Conservation (phyloP, 2,329 filamentous ascomycete genomes). For the Aspergillus versicolor region DNA sequence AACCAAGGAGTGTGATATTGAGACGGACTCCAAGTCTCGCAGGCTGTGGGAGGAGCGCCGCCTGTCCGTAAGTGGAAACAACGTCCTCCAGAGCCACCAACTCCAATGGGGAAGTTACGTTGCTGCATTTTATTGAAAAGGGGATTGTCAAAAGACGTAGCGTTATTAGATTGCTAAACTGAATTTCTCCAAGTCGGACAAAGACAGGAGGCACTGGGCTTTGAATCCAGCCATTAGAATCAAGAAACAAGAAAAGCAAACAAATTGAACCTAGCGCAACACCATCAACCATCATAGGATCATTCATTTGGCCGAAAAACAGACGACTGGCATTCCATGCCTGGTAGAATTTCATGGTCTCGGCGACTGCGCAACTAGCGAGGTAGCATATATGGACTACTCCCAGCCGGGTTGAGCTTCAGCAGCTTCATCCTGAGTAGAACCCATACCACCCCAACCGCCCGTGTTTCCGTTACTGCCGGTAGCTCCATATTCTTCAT, state of each 20-base stretch:
- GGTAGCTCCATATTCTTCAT: slow-evolving; percentile 15
- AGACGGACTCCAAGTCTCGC: neutral
- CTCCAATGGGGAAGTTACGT: neutral
- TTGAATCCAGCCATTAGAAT: neutral
- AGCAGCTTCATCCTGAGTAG: slow-evolving; percentile 13
- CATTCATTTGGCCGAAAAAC: neutral
- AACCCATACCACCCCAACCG: slow-evolving; percentile 19
- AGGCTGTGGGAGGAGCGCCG: neutral
- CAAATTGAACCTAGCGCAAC: neutral
- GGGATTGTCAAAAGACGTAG: neutral
- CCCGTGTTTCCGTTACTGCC: slow-evolving; percentile 14
- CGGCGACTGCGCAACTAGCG: neutral
- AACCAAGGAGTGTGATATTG: neutral
- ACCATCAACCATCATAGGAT: too few species aligned
- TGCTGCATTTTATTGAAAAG: neutral
- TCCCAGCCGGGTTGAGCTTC: slow-evolving; percentile 1
- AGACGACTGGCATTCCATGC: neutral
- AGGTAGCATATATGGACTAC: neutral
- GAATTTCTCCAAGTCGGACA: neutral
- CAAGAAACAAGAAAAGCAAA: neutral
- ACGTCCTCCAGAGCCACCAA: neutral
- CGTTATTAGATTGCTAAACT: neutral
- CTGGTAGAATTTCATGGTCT: neutral
- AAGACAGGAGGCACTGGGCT: neutral
- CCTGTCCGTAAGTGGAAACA: neutral